These are phyloP conservation scores for Grosmannia huntii DNA, from an alignment of 2,329 filamentous ascomycete species.

Conservation along the genomic window DNA sequence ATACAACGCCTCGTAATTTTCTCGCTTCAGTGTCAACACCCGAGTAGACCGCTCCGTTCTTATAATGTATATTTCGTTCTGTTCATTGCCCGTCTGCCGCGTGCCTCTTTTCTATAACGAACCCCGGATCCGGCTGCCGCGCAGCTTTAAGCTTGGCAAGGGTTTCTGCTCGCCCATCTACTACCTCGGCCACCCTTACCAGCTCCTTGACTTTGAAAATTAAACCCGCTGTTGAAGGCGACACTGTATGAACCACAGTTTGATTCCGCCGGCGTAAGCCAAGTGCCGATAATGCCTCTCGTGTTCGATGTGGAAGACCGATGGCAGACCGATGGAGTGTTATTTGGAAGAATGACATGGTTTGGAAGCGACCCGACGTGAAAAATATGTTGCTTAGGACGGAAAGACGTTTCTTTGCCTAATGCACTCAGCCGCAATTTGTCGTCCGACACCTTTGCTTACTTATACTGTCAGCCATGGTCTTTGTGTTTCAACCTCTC, in stretches of 20 bases:
- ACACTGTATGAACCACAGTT: slow-evolving; percentile 81
- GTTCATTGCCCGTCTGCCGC: background rate
- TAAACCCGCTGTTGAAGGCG: slow-evolving; percentile 70
- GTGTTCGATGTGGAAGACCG: slow-evolving; percentile 67
- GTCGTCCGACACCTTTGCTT: background rate
- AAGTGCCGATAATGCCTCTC: slow-evolving; percentile 71
- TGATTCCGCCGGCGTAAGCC: slow-evolving; percentile 74
- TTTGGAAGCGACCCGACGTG: background rate
- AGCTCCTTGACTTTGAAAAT: slow-evolving; percentile 92
- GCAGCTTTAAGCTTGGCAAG: slow-evolving; percentile 56
- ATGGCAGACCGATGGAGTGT: slow-evolving; percentile 83
- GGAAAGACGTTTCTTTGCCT: background rate
- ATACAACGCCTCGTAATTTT: background rate
- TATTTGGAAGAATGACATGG: slow-evolving; percentile 78
- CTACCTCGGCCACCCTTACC: slow-evolving; percentile 70
- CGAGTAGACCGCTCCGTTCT: background rate
- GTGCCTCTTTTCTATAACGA: slow-evolving; percentile 20
- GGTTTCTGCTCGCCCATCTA: slow-evolving; percentile 44
- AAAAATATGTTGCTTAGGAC: background rate
- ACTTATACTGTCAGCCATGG: background rate
- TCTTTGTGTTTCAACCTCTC: background rate
- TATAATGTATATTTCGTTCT: background rate
- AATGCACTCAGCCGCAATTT: background rate
- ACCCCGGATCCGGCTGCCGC: slow-evolving; percentile 66
- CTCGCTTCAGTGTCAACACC: background rate